Conservation (phyloP, 23 red algal genomes). For the Gracilaria vermiculophylla region DNA sequence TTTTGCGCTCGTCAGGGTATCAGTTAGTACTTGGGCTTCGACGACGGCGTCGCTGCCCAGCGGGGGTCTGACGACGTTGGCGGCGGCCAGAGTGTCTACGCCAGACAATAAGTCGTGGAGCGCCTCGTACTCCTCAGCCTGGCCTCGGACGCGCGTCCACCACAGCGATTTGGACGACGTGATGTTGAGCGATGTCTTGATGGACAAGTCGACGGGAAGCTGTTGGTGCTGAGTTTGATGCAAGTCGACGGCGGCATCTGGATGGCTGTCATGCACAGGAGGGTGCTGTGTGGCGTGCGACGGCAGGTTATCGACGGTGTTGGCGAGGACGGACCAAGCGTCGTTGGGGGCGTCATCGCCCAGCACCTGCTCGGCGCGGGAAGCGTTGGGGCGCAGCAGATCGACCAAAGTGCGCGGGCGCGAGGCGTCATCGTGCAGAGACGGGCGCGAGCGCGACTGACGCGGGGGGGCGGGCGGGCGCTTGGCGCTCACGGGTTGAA, state of each 20-base stretch:
- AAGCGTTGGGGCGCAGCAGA: constrained; percentile 14
- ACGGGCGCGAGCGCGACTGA: background rate
- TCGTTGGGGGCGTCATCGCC: constrained; percentile 45
- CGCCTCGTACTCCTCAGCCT: constrained; percentile 28
- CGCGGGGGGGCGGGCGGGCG: background rate
- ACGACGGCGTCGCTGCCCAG: background rate
- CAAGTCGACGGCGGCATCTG: background rate
- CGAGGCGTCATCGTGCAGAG: background rate
- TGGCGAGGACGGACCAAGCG: constrained; percentile 40
- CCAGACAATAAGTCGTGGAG: constrained; percentile 11
- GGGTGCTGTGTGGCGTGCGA: background rate
- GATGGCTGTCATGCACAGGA: background rate
- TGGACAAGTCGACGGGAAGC: constrained; percentile 33
- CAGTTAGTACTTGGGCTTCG: background rate
- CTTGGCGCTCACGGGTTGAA: constrained; percentile 15
- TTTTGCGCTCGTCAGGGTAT: constrained; percentile 1
- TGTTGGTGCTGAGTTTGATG: background rate
- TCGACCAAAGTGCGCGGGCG: constrained; percentile 40
- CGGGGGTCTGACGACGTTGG: background rate
- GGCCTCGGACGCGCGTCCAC: constrained; percentile 21
- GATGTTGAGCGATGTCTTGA: constrained; percentile 19
- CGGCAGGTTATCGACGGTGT: constrained; percentile 50
- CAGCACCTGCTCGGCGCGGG: constrained; percentile 47
- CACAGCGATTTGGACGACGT: constrained; percentile 11
- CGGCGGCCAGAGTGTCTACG: background rate